Base-by-base conservation (phyloP, 2,329 filamentous ascomycete species). In the Diplocarpon mali region DNA sequence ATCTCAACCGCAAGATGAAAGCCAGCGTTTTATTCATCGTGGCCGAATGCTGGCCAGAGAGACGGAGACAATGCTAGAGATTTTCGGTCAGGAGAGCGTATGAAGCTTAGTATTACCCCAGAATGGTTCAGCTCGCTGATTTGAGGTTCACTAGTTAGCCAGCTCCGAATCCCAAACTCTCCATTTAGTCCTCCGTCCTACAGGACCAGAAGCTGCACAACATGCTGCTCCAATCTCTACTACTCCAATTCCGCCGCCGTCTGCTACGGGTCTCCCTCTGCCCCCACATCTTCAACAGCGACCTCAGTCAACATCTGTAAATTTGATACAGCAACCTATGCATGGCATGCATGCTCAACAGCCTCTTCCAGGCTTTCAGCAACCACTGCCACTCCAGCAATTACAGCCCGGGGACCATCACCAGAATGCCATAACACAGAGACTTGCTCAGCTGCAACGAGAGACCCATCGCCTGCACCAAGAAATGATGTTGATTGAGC, bases 21-120 rank as follows among this genome's bases (percentile, higher is more conserved):
- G 71, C 29, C 75, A 80, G 58, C 68, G 77, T 35, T 62, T 82
- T 47, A 81, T 82, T 31, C 71, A 80, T 54, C 67, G 72, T 35
- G 78, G 78, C 1, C 71, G 75, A 30, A 66, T 77, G 38, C 62
- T 81, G 38, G 59, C 66, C 27, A 69, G 69, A 40, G 75, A 79
- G 31, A 62, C 64, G 10, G 73, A 78, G 46, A 78, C 70, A 13
- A 64, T 82, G 62, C 57, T 69, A 17, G 69, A 76, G 31, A 62
- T 80, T 2, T 75, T 81, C 56, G 75, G 76, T 2, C 64, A 69
- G 45, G 70, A 76, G 48, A 62, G 66, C 20, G 59, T 60, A 51
- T 46, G 50, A 31, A 56, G 12, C 24, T 46, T 50, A 35, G 20
- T 24, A 24, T 24, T 24, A 24, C 20, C 20, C 4, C 20, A 24